Evolutionary conservation across 2,329 filamentous ascomycete species (phyloP).

Genomic region (Aspergillus melleus): DNA sequence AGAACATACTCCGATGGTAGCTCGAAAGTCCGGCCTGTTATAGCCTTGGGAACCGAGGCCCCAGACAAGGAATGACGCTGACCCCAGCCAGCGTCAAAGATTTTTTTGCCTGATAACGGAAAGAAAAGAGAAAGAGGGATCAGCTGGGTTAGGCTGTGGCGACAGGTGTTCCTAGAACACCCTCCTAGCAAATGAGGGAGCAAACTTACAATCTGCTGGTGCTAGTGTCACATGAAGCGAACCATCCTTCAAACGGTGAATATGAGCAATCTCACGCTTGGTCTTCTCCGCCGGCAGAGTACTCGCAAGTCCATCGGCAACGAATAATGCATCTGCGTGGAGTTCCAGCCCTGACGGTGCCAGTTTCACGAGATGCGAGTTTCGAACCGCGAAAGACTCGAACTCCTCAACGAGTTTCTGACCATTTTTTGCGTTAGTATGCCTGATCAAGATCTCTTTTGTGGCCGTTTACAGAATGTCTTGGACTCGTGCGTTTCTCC

Average conservation of each 20-base stretch:
- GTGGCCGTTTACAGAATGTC: too few species aligned
- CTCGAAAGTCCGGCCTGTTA: slow-evolving; percentile 17
- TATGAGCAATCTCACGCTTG: slow-evolving; percentile 75
- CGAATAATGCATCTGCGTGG: slow-evolving; percentile 28
- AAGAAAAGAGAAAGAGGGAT: neutral
- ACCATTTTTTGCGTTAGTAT: neutral
- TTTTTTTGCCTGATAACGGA: slow-evolving; percentile 47
- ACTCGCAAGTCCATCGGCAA: slow-evolving; percentile 22
- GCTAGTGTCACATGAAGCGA: slow-evolving; percentile 78
- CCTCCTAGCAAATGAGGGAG: too few species aligned
- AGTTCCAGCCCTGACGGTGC: slow-evolving; percentile 25
- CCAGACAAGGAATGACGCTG: slow-evolving; percentile 58
- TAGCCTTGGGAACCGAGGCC: slow-evolving; percentile 66
- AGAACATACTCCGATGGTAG: slow-evolving; percentile 32
- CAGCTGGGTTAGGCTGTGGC: neutral
- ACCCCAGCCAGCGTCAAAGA: slow-evolving; percentile 76
- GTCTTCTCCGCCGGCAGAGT: slow-evolving; percentile 18
- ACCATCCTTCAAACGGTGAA: slow-evolving; percentile 69
- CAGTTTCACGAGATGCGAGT: slow-evolving; percentile 30
- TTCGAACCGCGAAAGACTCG: slow-evolving; percentile 22
- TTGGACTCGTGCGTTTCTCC: too few species aligned
- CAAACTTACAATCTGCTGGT: slow-evolving; percentile 64
- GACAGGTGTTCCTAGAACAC: neutral
- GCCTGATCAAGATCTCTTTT: neutral
- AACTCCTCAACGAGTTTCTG: slow-evolving; percentile 29